Base-by-base conservation (phyloP, 768 basidiomycete genomes). In the Boletus pseudo-olivaceus region DNA sequence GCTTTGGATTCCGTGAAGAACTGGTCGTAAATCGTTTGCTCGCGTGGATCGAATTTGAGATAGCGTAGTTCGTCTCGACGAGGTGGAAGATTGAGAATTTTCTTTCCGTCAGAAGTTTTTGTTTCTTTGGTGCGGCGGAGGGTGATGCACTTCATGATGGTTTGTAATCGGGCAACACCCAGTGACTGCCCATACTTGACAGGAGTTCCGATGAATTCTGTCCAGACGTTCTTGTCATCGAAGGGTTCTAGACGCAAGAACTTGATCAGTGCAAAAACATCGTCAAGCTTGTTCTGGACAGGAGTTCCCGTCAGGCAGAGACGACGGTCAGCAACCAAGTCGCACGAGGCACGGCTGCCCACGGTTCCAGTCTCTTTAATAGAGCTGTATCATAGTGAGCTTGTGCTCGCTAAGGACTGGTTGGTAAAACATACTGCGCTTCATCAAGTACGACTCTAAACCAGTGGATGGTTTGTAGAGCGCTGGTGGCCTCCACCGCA, bases 251-350 rank as follows among this genome's bases (percentile, higher is more conserved):
- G 71, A 20, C 94, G 88, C 51, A 99, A 74, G 74, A 99, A 98
- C 72, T 97, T 97, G 78, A 99, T 85, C 54, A 99, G 78, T 5
- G 97, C 97, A 71, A 88, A 98, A 47, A 99, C 88, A 67, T 99
- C 97, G 73, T 98, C 97, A 49, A 98, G 82, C 72, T 96, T 97
- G 78, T 99, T 99, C 75, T 99, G 97, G 35, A 99, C 93, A 1
- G 97, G 97, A 8, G 97, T 99, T 52, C 97, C 97, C n/a, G 95
- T 95, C 38, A 99, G 77, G 70, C 93, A 95, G 40, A 98, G 76
- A 15, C 97, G 85, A 49, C 97, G 85, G 66, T 98, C 92, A 15
- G 97, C 93, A 71, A 88, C 82, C 46, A 99, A 81, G 69, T 97
- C 94, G 71, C 97, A 98, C 12, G 90, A 94, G 7, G 97, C 97